phyloP scores from a whole-genome alignment of 768 basidiomycete species.

The Mycena indigotica region DNA sequence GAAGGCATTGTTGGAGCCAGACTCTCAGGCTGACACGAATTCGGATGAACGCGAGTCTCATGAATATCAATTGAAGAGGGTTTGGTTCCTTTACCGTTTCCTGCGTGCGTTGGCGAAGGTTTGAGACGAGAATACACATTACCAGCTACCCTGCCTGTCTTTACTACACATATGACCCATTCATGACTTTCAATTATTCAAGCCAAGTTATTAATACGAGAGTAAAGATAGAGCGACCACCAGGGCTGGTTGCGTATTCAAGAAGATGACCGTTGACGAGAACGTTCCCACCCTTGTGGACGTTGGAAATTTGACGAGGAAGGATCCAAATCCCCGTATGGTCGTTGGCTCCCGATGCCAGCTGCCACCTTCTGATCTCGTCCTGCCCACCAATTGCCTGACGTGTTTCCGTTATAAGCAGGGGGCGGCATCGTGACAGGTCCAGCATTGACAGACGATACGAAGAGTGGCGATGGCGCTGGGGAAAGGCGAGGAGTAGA shows the following conservation, averaged over 20 bases:
- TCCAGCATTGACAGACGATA: constrained; percentile 2
- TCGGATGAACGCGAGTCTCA: too few species aligned
- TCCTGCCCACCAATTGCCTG: constrained; percentile 11
- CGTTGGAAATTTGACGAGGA: constrained; percentile 6
- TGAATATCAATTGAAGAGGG: neutral
- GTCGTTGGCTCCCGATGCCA: constrained; percentile 5
- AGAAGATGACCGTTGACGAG: constrained; percentile 3
- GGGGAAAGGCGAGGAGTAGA: neutral
- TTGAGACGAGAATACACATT: neutral
- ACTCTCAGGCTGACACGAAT: too few species aligned
- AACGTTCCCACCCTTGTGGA: constrained; percentile 15
- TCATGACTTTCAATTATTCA: neutral
- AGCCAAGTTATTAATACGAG: neutral
- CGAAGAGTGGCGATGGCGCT: neutral
- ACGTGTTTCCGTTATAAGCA: neutral
- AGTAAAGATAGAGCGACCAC: too few species aligned
- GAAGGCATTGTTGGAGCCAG: neutral
- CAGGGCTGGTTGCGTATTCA: neutral
- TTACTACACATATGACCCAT: neutral
- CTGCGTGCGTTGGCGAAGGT: constrained; percentile 1
- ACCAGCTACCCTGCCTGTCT: neutral
- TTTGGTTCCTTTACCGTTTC: neutral
- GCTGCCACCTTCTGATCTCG: constrained; percentile 8
- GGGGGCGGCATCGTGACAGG: neutral
- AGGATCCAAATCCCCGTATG: constrained; percentile 16